These are phyloP conservation scores for Vigna angularis DNA, from an alignment of 306 rosid genomes.

Conservation along the genomic window DNA sequence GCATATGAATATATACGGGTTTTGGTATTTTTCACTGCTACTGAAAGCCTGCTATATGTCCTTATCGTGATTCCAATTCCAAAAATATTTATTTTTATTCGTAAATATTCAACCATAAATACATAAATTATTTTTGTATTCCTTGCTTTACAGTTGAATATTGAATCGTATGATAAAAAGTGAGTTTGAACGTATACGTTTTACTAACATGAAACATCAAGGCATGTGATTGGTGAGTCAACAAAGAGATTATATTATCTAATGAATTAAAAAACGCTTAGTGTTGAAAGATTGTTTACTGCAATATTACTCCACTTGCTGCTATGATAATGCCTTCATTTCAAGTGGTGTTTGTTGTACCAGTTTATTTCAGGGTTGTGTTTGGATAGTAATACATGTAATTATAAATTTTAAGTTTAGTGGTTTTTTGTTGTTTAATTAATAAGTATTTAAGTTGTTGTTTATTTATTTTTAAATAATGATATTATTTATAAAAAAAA, in stretches of 20 bases:
- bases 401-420: too few species aligned
- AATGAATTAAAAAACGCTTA: too few species aligned
- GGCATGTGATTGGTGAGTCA: constrained; percentile 1
- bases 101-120: constrained; percentile 22
- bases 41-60: constrained; percentile 11
- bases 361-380: too few species aligned
- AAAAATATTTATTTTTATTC: neutral
- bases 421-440: too few species aligned
- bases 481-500: too few species aligned
- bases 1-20: neutral
- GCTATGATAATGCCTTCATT: too few species aligned
- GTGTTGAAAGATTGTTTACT: too few species aligned
- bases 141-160: neutral
- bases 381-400: too few species aligned
- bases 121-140: neutral
- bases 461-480: too few species aligned
- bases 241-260: neutral
- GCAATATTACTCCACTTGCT: too few species aligned
- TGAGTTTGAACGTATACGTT: neutral
- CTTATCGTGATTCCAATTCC: constrained; percentile 4
- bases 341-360: too few species aligned
- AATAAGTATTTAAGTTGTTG: too few species aligned
- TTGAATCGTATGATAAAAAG: neutral
- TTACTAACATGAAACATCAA: constrained; percentile 12
- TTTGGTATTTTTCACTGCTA: neutral